Conservation (phyloP, 768 basidiomycete genomes). For the Lentinula lateritia region DNA sequence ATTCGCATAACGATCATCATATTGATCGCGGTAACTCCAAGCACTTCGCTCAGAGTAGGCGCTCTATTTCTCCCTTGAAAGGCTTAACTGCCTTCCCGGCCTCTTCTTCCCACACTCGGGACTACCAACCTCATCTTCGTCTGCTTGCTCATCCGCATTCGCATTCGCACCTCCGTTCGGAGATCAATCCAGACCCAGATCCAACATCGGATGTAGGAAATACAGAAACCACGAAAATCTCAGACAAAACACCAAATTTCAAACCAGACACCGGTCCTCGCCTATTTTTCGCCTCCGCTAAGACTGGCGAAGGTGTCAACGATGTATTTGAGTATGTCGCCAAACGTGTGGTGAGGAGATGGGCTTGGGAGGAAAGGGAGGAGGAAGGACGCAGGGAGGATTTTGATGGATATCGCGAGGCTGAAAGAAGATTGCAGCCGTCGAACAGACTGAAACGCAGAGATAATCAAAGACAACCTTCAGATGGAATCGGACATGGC, state of each 20-base stretch:
- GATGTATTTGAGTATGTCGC: conserved; percentile 80
- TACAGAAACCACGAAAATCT: conserved; percentile 14
- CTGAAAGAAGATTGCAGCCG: background rate
- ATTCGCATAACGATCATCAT: background rate
- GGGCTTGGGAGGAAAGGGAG: conserved; percentile 62
- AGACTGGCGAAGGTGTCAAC: conserved; percentile 65
- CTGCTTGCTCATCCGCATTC: background rate
- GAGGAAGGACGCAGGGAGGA: conserved; percentile 40
- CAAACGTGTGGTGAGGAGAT: conserved; percentile 49
- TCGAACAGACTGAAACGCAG: background rate
- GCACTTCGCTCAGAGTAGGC: background rate
- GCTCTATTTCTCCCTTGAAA: background rate
- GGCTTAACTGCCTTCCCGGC: background rate
- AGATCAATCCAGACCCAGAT: background rate
- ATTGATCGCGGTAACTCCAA: background rate
- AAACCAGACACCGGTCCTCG: conserved; percentile 46
- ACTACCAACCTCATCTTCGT: background rate
- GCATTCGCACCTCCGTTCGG: conserved; percentile 12
- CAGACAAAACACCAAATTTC: background rate
- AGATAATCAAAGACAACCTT: background rate
- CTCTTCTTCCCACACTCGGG: background rate
- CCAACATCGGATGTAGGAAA: conserved; percentile 1
- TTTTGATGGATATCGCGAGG: background rate
- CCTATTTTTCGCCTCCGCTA: conserved; percentile 74
- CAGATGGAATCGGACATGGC: background rate